Evolutionary conservation across 106 monocot genomes (phyloP).

Genomic region (Acorus gramineus): DNA sequence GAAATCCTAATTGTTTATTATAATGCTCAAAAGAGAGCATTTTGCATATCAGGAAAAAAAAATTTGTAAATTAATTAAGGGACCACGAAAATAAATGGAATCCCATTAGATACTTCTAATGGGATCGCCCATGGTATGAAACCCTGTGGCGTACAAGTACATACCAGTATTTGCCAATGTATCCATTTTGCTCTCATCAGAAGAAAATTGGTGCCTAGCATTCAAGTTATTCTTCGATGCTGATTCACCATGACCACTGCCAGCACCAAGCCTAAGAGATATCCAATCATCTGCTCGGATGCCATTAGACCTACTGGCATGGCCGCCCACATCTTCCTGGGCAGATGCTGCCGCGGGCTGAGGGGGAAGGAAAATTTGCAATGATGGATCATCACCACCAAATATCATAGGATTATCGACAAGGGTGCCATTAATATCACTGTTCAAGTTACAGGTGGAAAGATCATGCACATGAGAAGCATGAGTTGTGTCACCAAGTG

Average conservation of each 20-base stretch:
- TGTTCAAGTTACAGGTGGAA: conserved; percentile 7
- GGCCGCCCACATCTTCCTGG: conserved; percentile 27
- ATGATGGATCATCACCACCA: conserved; percentile 45
- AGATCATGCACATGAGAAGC: conserved; percentile 13
- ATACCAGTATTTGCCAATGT: conserved; percentile 38
- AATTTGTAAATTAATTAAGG: neutral
- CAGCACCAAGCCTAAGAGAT: conserved; percentile 53
- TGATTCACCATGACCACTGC: conserved; percentile 24
- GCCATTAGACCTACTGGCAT: conserved; percentile 27
- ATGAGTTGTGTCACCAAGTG: conserved; percentile 20
- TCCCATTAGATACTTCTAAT: too few species aligned
- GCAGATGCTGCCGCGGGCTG: conserved; percentile 20
- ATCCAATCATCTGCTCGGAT: conserved; percentile 58
- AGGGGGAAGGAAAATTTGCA: conserved; percentile 78
- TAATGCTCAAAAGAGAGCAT: too few species aligned
- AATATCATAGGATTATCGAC: conserved; percentile 64
- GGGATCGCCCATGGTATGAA: too few species aligned
- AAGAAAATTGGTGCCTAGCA: conserved; percentile 18
- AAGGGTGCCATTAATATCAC: conserved; percentile 41
- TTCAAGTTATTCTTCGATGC: conserved; percentile 18
- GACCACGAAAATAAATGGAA: too few species aligned
- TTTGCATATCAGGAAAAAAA: neutral
- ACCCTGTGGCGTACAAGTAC: neutral
- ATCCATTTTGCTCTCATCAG: conserved; percentile 26
- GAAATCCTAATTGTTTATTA: too few species aligned